phyloP scores from a whole-genome alignment of 805 yeast species.

The Wickerhamomyces queroliae region DNA sequence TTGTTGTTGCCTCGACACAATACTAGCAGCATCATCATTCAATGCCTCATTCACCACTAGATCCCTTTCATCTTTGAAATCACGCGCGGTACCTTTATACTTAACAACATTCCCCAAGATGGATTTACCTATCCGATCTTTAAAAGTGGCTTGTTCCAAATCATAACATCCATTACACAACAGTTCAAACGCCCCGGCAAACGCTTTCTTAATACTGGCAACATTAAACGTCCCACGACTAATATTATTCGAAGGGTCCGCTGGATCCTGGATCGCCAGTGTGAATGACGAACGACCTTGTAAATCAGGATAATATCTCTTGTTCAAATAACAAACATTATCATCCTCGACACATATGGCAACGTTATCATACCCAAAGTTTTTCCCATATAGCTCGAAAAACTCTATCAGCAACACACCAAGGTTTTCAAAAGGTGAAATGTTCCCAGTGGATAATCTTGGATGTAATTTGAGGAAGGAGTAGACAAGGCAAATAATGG shows the following conservation, averaged over 20 bases:
- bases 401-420: slow-evolving; percentile 88
- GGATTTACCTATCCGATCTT: slow-evolving; percentile 61
- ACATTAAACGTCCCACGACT: slow-evolving; percentile 81
- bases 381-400: slow-evolving; percentile 85
- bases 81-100: slow-evolving; percentile 68
- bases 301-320: slow-evolving; percentile 45
- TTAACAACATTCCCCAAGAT: slow-evolving; percentile 76
- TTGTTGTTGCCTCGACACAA: slow-evolving; percentile 7
- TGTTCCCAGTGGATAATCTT: slow-evolving; percentile 57
- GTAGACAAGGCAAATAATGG: slow-evolving; percentile 82
- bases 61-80: slow-evolving; percentile 69
- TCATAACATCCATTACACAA: slow-evolving; percentile 72
- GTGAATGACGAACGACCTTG: slow-evolving; percentile 54
- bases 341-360: slow-evolving; percentile 60
- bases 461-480: slow-evolving; percentile 81
- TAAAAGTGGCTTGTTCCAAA: slow-evolving; percentile 58
- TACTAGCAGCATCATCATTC: slow-evolving; percentile 25
- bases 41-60: slow-evolving; percentile 57
- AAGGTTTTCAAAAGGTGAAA: slow-evolving; percentile 65
- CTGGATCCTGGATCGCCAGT: slow-evolving; percentile 84
- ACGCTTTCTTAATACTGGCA: slow-evolving; percentile 74
- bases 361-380: slow-evolving; percentile 78
- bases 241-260: slow-evolving; percentile 76
- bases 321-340: slow-evolving; percentile 52
- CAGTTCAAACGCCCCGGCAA: slow-evolving; percentile 82